Evolutionary conservation across 306 rosid species (phyloP).

Genomic region (Mimosa bimucronata): DNA sequence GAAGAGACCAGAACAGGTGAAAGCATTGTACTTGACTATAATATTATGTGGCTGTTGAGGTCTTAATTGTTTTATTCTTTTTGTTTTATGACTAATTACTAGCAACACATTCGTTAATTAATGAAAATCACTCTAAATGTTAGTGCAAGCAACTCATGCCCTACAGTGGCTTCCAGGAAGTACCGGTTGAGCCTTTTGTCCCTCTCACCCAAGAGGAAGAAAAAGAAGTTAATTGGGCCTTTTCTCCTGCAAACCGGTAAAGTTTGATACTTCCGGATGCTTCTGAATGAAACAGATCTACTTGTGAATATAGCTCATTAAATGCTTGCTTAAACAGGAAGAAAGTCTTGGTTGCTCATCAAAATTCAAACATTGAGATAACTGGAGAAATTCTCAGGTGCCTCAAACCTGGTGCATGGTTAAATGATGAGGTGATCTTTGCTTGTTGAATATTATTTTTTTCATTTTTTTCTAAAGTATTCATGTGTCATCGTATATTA

Average conservation of each 20-base stretch:
- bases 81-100: slow-evolving; percentile 5
- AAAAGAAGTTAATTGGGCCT: slow-evolving; percentile 56
- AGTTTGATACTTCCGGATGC: slow-evolving; percentile 33
- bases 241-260: slow-evolving; percentile 60
- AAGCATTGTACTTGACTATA: background rate
- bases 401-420: slow-evolving; percentile 78
- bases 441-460: slow-evolving; percentile 12
- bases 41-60: slow-evolving; percentile 6
- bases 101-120: slow-evolving; percentile 14
- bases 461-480: slow-evolving; percentile 17
- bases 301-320: slow-evolving; percentile 30
- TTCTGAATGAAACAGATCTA: slow-evolving; percentile 27
- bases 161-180: slow-evolving; percentile 56
- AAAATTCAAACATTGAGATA: slow-evolving; percentile 75
- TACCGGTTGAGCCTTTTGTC: slow-evolving; percentile 61
- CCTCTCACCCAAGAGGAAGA: slow-evolving; percentile 70
- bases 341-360: slow-evolving; percentile 72
- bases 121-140: slow-evolving; percentile 19
- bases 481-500: slow-evolving; percentile 17
- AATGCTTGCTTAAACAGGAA: slow-evolving; percentile 51
- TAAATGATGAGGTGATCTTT: slow-evolving; percentile 88
- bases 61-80: slow-evolving; percentile 1
- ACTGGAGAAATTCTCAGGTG: slow-evolving; percentile 73
- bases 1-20: slow-evolving; percentile 66
- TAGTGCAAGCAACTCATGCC: slow-evolving; percentile 14